Base-by-base conservation (phyloP, 1,139 yeast genomes). In the Geotrichum phurueaensis region DNA sequence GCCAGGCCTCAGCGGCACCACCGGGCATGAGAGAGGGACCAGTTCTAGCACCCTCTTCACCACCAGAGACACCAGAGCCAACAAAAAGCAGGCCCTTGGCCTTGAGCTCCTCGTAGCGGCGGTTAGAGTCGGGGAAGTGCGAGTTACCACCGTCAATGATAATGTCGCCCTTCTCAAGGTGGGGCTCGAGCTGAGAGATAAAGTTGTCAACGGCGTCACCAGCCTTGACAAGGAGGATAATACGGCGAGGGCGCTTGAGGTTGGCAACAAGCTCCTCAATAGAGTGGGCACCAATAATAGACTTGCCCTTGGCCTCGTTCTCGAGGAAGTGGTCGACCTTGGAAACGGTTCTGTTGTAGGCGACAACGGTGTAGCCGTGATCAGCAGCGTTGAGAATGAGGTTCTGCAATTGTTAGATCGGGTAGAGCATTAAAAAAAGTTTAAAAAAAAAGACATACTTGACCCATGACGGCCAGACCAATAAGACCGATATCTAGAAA, bases 381-480 rank as follows among this genome's bases (percentile, higher is more conserved):
- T 94, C 99, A 70, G 98, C 98, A 73, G 95, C 96, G 79, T 94
- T 94, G 71, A 94, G 84, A 78, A 94, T 90, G 84, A 94, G 83
- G 85, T 94, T 94, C 76, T 61, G 36, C 6, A 27, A 7, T 27
- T 27, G 31, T 27, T 27, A 27, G 31, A 27, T 33, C 48, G 29
- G 23, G 27, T 36, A 68, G 62, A 27, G 54, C 13, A 13, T 31
- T 13, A 25, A 20, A 47, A 33, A 18, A 27, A 27, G n/a, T 15
- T 51, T 15, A 22, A 31, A 36, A 39, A 6, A 13, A 31, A n/a
- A 20, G 18, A 60, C 62, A 15, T 60, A 60, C 62, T 53, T 92
- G 98, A 79, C 99, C 99, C 99, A 94, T 94, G 71, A 94, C 99
- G 87, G 99, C 99, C 85, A 94, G 85, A 76, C 99, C 99, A 75